Conservation (phyloP, 2,329 filamentous ascomycete genomes). For the Xylaria sp. region DNA sequence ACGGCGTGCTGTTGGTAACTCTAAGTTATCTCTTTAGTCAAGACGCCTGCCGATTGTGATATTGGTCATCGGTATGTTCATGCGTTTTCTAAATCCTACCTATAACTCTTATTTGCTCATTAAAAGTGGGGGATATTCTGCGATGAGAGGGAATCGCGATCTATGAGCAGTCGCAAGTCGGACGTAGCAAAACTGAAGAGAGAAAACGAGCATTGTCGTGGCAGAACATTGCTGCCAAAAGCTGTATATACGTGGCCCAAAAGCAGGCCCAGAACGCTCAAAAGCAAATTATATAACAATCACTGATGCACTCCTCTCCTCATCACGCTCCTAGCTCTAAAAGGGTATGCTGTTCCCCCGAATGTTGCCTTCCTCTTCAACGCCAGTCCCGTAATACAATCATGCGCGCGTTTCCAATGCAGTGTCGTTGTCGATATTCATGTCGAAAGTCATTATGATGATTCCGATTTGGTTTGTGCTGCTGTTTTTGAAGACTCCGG, state of each 20-base stretch:
- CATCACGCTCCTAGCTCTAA: constrained; percentile 22
- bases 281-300: constrained; percentile 26
- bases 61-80: background rate
- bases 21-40: background rate
- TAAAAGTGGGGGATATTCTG: background rate
- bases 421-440: constrained; percentile 12
- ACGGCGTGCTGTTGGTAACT: background rate
- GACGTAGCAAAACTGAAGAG: background rate
- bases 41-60: background rate
- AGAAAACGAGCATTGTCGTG: constrained; percentile 14
- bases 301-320: constrained; percentile 10
- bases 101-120: background rate
- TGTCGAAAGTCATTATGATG: constrained; percentile 19
- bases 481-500: constrained; percentile 46
- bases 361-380: constrained; percentile 34
- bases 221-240: constrained; percentile 33
- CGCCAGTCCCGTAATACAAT: constrained; percentile 38
- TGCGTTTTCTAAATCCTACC: background rate
- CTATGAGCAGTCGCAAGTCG: background rate
- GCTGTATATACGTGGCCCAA: constrained; percentile 33
- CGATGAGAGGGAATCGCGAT: background rate
- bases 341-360: constrained; percentile 26
- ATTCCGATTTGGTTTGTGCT: constrained; percentile 37
- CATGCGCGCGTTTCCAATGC: constrained; percentile 31
- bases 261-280: constrained; percentile 13